Evolutionary conservation across 202 grass and related monocot genomes (phyloP).

Genomic region (Setaria viridis): DNA sequence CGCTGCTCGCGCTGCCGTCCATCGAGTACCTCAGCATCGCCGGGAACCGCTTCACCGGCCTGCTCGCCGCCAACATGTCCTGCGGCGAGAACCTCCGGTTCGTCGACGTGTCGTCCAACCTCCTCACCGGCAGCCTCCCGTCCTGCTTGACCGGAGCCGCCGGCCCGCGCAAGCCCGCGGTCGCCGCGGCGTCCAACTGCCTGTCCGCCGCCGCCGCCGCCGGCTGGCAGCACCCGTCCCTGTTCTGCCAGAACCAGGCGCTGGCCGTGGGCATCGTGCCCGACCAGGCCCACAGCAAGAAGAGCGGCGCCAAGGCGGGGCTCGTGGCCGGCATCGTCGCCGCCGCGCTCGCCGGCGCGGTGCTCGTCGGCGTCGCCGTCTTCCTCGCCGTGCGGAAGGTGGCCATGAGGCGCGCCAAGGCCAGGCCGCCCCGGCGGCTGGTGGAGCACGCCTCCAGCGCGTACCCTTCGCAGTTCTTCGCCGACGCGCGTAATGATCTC

Average conservation of each 20-base stretch:
- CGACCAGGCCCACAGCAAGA: constrained; percentile 25
- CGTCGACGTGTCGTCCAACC: constrained; percentile 83
- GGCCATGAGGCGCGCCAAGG: constrained; percentile 48
- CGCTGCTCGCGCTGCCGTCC: constrained; percentile 75
- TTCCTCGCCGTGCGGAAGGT: constrained; percentile 61
- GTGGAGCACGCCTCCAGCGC: constrained; percentile 87
- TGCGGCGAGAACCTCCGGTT: constrained; percentile 79
- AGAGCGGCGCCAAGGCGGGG: constrained; percentile 36
- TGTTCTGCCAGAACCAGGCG: constrained; percentile 90
- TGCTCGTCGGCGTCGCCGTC: constrained; percentile 42
- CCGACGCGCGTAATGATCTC: constrained; percentile 73
- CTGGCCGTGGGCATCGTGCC: constrained; percentile 84
- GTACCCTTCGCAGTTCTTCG: constrained; percentile 79
- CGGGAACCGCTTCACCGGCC: constrained; percentile 82
- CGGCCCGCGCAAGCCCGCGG: constrained; percentile 19
- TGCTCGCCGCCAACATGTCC: constrained; percentile 69
- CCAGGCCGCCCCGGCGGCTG: constrained; percentile 57
- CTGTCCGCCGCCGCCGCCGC: constrained; percentile 42
- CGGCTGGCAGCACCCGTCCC: constrained; percentile 61
- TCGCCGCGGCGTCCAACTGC: constrained; percentile 71
- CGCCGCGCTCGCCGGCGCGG: constrained; percentile 39
- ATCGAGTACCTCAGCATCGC: constrained; percentile 76
- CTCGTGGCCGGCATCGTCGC: constrained; percentile 36
- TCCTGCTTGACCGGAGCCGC: constrained; percentile 48
- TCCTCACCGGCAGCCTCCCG: constrained; percentile 80